Base-by-base conservation (phyloP, 2,329 filamentous ascomycete species). In the Aphanocladium album region DNA sequence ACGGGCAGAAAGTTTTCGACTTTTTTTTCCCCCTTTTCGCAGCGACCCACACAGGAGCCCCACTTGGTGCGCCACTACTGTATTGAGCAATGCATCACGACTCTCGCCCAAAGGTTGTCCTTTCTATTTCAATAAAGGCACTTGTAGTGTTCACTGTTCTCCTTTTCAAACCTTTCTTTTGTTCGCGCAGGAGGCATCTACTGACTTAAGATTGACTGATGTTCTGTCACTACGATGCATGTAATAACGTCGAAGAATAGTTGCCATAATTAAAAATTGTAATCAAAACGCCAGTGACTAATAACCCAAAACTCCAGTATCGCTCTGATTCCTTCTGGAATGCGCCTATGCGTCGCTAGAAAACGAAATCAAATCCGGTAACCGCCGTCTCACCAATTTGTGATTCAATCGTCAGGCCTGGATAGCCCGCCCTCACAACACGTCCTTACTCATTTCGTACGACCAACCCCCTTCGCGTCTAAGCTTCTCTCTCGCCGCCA, bases 401-500 rank as follows among this genome's bases (percentile, higher is more conserved):
- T 14, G 23, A 9, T 17, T 16, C 17, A 17, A 25, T 5, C n/a
- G 30, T 23, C 45, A 19, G 19, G 9, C 6, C 9, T 27, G 21
- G 19, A 43, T 2, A 45, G 30, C 21, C 30, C 8, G 55, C 46
- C 37, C 47, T 71, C 67, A 81, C 60, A 74, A 69, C 73, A 78
- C 74, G 25, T 80, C 79, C 66, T 74, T 75, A 65, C 80, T 78
- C 68, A 83, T 75, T 66, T 84, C 83, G 71, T 89, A 93, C 52
- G 84, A 87, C 93, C 93, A 97, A 1, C 90, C 91, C 5, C 93
- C 93, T 66, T 96, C 90, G 63, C 88, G 81, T 56, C 89, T 84
- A 71, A 97, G 81, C 70, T 87, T 85, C 73, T 96, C 90, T 63
- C 93, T 83, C 60, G 89, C 89, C 63, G 89, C 88, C 67, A 89